A percentile compares a stretch with the other conserved stretches of the same genome.
Evolutionary conservation across 78 protist genomes (phyloP).

Genomic region (Monosiga brevicollis): DNA sequence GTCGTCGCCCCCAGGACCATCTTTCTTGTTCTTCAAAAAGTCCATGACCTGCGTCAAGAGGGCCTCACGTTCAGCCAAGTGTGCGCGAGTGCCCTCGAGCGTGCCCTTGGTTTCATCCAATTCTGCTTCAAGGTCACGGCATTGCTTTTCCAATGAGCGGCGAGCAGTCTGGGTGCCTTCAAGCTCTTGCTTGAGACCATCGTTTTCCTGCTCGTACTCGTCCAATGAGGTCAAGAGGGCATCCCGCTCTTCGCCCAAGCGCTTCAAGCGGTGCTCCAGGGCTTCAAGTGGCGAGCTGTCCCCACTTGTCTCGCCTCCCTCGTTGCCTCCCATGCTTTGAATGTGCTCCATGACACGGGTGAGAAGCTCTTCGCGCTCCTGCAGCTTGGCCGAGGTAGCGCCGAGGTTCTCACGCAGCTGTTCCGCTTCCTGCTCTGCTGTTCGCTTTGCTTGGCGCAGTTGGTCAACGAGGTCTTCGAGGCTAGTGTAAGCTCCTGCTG

Average conservation of each 20-base stretch:
- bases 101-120: background rate
- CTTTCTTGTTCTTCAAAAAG: background rate
- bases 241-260: background rate
- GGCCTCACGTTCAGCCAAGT: background rate
- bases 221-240: background rate
- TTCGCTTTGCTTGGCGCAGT: background rate
- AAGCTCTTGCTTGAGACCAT: background rate
- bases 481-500: background rate
- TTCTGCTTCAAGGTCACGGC: background rate
- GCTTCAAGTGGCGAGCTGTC: background rate
- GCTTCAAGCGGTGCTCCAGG: background rate
- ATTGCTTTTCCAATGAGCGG: background rate
- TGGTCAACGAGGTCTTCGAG: background rate
- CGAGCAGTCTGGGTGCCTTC: background rate
- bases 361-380: background rate
- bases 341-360: background rate
- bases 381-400: background rate
- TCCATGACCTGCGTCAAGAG: background rate
- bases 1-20: background rate
- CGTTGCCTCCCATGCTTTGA: background rate
- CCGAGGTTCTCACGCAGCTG: background rate
- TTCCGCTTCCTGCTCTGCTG: background rate
- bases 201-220: background rate
- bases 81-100: background rate
- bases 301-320: background rate